phyloP scores from a whole-genome alignment of 345 rosid genomes.

The Aquilaria yunnanensis region DNA sequence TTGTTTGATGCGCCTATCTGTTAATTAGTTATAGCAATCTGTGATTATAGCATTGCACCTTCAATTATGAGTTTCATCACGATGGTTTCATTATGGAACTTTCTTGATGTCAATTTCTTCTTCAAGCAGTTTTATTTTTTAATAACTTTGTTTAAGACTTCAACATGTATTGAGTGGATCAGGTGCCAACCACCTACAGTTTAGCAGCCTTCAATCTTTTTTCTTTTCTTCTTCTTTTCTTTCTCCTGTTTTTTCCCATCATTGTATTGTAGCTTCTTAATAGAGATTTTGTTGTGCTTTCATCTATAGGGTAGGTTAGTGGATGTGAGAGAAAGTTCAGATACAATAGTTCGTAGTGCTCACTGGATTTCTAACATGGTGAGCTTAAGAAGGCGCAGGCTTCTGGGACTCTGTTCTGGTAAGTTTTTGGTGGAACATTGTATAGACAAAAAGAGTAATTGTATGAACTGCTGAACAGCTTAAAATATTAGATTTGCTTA shows the following conservation, averaged over 20 bases:
- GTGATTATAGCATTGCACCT: no score
- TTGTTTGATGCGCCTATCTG: background rate
- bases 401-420: slow-evolving; percentile 91
- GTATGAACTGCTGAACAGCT: background rate
- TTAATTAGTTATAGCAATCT: slow-evolving; percentile 3
- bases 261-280: background rate
- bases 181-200: no score
- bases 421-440: slow-evolving; percentile 19
- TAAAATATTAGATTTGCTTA: no score
- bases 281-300: background rate
- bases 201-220: background rate
- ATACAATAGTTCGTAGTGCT: slow-evolving; percentile 15
- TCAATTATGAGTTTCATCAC: no score
- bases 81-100: no score
- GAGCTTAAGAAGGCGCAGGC: slow-evolving; percentile 86
- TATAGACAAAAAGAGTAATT: slow-evolving; percentile 8
- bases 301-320: slow-evolving; percentile 17
- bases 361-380: slow-evolving; percentile 48
- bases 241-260: slow-evolving; percentile 2
- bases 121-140: no score
- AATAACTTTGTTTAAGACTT: no score
- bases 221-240: slow-evolving; percentile 1
- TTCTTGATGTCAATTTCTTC: background rate
- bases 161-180: no score
- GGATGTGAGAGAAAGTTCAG: slow-evolving; percentile 17